Evolutionary conservation across 2,329 filamentous ascomycete species (phyloP).

Genomic region (Colletotrichum costaricense): DNA sequence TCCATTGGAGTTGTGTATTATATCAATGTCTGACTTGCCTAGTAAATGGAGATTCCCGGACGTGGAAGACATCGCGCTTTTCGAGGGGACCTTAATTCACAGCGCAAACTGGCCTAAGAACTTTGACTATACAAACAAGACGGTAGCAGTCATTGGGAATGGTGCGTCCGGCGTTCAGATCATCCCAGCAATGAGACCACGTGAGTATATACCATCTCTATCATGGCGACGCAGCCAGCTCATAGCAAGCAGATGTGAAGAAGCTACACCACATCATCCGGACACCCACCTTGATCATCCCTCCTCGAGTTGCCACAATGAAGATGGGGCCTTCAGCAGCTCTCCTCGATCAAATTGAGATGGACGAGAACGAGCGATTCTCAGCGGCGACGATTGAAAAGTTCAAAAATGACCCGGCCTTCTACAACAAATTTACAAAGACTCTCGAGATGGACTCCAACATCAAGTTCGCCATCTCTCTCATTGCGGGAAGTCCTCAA

Average conservation of each 20-base stretch:
- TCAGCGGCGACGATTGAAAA: conserved; percentile 54
- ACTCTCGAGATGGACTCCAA: conserved; percentile 58
- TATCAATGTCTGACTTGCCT: conserved; percentile 29
- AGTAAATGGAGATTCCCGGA: conserved; percentile 66
- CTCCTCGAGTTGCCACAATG: conserved; percentile 47
- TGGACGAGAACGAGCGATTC: conserved; percentile 40
- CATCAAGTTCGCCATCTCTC: conserved; percentile 55
- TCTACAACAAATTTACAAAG: conserved; percentile 60
- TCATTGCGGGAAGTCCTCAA: conserved; percentile 52
- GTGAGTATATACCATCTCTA: conserved; percentile 41
- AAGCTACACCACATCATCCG: conserved; percentile 55
- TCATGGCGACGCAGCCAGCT: not conserved
- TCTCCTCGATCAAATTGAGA: conserved; percentile 39
- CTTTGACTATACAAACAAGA: conserved; percentile 61
- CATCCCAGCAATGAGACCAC: conserved; percentile 59
- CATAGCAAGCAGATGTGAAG: conserved; percentile 47
- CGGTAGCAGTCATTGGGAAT: conserved; percentile 67
- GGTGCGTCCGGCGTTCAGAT: conserved; percentile 67
- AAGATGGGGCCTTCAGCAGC: conserved; percentile 47
- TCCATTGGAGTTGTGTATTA: not conserved
- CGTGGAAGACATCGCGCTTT: conserved; percentile 57
- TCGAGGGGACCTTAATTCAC: conserved; percentile 62
- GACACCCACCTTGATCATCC: conserved; percentile 56
- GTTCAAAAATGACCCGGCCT: conserved; percentile 57
- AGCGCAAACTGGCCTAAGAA: conserved; percentile 64